These are phyloP conservation scores for Coprinopsis marcescibilis DNA, from an alignment of 768 basidiomycete genomes.

Conservation along the genomic window DNA sequence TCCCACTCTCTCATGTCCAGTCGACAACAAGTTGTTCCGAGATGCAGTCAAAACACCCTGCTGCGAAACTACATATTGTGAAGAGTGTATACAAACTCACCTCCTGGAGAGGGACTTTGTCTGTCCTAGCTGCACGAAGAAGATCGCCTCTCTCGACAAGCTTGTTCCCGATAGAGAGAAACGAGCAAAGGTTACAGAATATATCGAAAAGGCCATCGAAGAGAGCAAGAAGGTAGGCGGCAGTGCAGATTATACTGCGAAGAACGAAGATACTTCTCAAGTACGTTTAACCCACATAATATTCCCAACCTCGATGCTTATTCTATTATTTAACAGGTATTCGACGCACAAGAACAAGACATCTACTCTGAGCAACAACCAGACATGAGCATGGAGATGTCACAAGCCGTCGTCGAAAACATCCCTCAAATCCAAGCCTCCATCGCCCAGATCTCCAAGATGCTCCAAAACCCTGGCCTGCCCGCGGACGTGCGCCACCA, in stretches of 20 bases:
- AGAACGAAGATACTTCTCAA: slow-evolving; percentile 25
- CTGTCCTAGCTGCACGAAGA: slow-evolving; percentile 86
- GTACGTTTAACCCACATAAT: slow-evolving; percentile 28
- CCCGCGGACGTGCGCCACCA: slow-evolving; percentile 69
- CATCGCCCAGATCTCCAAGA: slow-evolving; percentile 70
- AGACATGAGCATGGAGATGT: slow-evolving; percentile 58
- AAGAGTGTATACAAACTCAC: slow-evolving; percentile 95
- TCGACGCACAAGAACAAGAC: slow-evolving; percentile 43
- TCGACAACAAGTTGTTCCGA: slow-evolving; percentile 89
- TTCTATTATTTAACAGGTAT: not conserved
- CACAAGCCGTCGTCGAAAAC: slow-evolving; percentile 64
- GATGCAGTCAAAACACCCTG: slow-evolving; percentile 96
- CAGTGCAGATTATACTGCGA: slow-evolving; percentile 30
- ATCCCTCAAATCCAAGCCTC: slow-evolving; percentile 84
- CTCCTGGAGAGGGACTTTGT: slow-evolving; percentile 92
- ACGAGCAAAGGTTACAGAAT: slow-evolving; percentile 72
- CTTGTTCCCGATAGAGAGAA: slow-evolving; percentile 73
- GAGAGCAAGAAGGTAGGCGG: slow-evolving; percentile 64
- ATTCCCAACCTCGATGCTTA: not conserved
- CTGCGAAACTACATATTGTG: slow-evolving; percentile 87
- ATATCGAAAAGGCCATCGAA: slow-evolving; percentile 78
- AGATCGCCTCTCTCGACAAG: slow-evolving; percentile 85
- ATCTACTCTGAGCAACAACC: slow-evolving; percentile 71
- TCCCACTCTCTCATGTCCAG: slow-evolving; percentile 73
- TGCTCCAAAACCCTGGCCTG: slow-evolving; percentile 74